These are phyloP conservation scores for Earliella scabrosa DNA, from an alignment of 1,284 basidiomycete species.

Conservation along the genomic window DNA sequence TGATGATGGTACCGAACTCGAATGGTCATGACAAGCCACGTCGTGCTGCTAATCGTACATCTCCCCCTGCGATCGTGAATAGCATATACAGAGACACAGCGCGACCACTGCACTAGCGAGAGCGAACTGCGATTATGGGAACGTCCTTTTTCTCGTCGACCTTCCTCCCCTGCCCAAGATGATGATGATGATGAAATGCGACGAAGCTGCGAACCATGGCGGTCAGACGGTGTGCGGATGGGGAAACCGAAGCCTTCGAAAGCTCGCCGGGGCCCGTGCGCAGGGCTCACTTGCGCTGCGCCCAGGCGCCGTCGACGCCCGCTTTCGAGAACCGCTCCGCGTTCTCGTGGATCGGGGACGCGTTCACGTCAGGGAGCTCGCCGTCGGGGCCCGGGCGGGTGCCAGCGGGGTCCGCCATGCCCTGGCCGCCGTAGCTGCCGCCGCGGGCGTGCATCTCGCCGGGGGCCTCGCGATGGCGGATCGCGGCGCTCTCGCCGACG, in stretches of 20 bases:
- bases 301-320: slow-evolving; percentile 51
- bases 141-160: slow-evolving; percentile 15
- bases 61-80: neutral
- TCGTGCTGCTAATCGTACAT: slow-evolving; percentile 14
- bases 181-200: neutral
- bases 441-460: slow-evolving; percentile 47
- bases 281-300: slow-evolving; percentile 40
- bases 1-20: too few relatives aligned
- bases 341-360: slow-evolving; percentile 42
- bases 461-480: slow-evolving; percentile 46
- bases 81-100: slow-evolving; percentile 19
- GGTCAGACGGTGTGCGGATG: too few relatives aligned
- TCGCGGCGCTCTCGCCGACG: slow-evolving; percentile 49
- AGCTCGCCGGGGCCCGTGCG: too few relatives aligned
- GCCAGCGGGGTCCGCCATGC: slow-evolving; percentile 43
- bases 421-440: slow-evolving; percentile 48
- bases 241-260: too few relatives aligned
- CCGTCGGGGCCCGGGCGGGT: slow-evolving; percentile 32
- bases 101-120: slow-evolving; percentile 1
- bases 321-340: slow-evolving; percentile 50
- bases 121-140: slow-evolving; percentile 22
- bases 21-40: slow-evolving; percentile 3
- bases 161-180: neutral
- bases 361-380: slow-evolving; percentile 49
- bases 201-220: neutral